Percentiles rank a stretch among this genome's conserved stretches.
phyloP scores from a whole-genome alignment of 139 green algal species.

The Tetradesmus lagerheimii region DNA sequence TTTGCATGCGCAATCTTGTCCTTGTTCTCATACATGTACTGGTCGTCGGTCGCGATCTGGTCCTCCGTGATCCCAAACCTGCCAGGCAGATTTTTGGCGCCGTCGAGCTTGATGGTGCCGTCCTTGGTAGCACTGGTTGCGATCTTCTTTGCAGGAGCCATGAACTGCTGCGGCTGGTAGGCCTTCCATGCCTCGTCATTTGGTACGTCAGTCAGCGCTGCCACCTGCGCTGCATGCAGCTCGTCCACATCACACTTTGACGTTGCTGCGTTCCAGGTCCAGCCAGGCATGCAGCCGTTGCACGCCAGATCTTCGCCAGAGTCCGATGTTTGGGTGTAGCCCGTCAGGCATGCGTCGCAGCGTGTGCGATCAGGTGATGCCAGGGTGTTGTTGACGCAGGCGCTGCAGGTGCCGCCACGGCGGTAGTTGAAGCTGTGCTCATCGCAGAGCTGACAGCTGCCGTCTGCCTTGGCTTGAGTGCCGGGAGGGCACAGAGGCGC shows the following conservation, averaged over 20 bases:
- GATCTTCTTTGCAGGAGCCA: neutral
- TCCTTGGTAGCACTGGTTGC: neutral
- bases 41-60: neutral
- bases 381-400: constrained; percentile 7
- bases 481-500: constrained; percentile 7
- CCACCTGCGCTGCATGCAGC: neutral
- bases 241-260: neutral
- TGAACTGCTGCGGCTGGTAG: neutral
- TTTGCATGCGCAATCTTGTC: neutral
- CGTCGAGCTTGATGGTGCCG: neutral
- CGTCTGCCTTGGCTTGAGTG: constrained; percentile 2
- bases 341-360: constrained; percentile 3
- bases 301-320: constrained; percentile 19
- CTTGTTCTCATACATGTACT: neutral
- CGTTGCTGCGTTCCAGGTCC: neutral
- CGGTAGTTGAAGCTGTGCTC: neutral
- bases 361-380: constrained; percentile 7
- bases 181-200: constrained; percentile 17
- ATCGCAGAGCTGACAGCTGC: neutral
- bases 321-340: constrained; percentile 4
- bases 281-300: constrained; percentile 19
- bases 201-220: neutral
- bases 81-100: neutral
- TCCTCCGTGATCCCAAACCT: neutral
- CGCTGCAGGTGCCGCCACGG: neutral